Evolutionary conservation across 2,329 filamentous ascomycete genomes (phyloP).

Genomic region (Xylariaceae sp.): DNA sequence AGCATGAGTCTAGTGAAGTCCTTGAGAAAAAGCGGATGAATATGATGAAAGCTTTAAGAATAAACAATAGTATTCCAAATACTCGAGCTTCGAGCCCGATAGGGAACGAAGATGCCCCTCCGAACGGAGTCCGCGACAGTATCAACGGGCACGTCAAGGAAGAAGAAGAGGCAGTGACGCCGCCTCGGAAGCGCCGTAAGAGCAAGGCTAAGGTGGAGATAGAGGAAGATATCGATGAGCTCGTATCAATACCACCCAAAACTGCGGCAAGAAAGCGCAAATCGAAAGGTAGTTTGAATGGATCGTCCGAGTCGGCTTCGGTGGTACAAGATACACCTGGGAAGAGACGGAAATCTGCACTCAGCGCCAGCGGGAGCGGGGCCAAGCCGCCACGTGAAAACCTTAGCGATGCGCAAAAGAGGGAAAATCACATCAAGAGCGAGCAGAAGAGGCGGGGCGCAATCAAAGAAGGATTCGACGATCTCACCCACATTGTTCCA

Average conservation of each 20-base stretch:
- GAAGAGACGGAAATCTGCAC: constrained; percentile 61
- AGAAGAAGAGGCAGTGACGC: constrained; percentile 47
- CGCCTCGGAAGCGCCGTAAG: constrained; percentile 60
- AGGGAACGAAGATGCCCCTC: constrained; percentile 34
- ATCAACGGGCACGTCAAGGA: constrained; percentile 38
- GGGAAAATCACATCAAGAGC: constrained; percentile 71
- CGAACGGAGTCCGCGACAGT: constrained; percentile 33
- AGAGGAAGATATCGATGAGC: constrained; percentile 51
- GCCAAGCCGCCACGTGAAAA: constrained; percentile 68
- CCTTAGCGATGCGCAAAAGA: constrained; percentile 85
- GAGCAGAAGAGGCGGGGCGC: constrained; percentile 66
- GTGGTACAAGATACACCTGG: constrained; percentile 44
- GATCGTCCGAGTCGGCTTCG: constrained; percentile 39
- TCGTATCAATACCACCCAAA: constrained; percentile 36
- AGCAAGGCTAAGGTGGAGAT: constrained; percentile 56
- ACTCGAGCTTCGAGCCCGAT: constrained; percentile 65
- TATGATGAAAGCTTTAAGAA: constrained; percentile 62
- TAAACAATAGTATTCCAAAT: constrained; percentile 62
- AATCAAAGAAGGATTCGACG: constrained; percentile 81
- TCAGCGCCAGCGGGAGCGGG: constrained; percentile 45
- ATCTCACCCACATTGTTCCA: constrained; percentile 78
- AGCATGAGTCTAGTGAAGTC: constrained; percentile 62
- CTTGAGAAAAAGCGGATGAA: constrained; percentile 61
- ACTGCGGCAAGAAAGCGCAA: constrained; percentile 54
- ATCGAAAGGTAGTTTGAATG: constrained; percentile 50